These are phyloP conservation scores for Colletotrichum somersetense DNA, from an alignment of 2,329 filamentous ascomycete species.

Conservation along the genomic window DNA sequence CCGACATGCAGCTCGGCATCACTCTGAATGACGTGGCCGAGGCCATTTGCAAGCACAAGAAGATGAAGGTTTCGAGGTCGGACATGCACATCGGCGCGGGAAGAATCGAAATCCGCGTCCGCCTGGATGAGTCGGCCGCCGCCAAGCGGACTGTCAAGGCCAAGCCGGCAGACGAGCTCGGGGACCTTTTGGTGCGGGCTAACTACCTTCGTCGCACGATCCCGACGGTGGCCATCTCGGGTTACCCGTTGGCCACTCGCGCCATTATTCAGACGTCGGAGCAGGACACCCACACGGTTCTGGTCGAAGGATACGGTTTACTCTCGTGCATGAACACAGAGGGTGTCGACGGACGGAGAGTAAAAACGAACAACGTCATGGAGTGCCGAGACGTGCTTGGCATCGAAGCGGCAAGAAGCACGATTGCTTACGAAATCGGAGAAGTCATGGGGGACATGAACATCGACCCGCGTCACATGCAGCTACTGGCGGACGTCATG, in stretches of 20 bases:
- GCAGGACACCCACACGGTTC: slow-evolving; percentile 75
- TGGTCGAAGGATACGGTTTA: slow-evolving; percentile 96
- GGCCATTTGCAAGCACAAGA: slow-evolving; percentile 84
- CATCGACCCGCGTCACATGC: slow-evolving; percentile 98
- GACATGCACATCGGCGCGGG: slow-evolving; percentile 74
- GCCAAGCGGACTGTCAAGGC: slow-evolving; percentile 61
- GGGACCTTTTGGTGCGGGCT: slow-evolving; percentile 77
- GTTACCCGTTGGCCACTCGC: slow-evolving; percentile 86
- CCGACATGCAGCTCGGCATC: slow-evolving; percentile 86
- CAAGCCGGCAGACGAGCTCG: slow-evolving; percentile 59
- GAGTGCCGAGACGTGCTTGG: slow-evolving; percentile 89
- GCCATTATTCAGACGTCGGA: slow-evolving; percentile 90
- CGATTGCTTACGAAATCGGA: slow-evolving; percentile 89
- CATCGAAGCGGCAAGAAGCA: slow-evolving; percentile 91
- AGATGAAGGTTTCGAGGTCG: slow-evolving; percentile 78
- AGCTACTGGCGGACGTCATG: slow-evolving; percentile 97
- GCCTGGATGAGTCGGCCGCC: slow-evolving; percentile 64
- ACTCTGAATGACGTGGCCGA: slow-evolving; percentile 77
- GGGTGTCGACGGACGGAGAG: slow-evolving; percentile 83
- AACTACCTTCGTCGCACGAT: slow-evolving; percentile 87
- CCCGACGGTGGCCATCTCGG: slow-evolving; percentile 87
- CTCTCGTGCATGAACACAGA: slow-evolving; percentile 92
- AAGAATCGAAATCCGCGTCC: slow-evolving; percentile 80
- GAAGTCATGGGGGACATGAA: slow-evolving; percentile 93
- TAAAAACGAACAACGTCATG: slow-evolving; percentile 88